Conservation (phyloP, 148 eudicot genomes). For the Spergularia bocconei region DNA sequence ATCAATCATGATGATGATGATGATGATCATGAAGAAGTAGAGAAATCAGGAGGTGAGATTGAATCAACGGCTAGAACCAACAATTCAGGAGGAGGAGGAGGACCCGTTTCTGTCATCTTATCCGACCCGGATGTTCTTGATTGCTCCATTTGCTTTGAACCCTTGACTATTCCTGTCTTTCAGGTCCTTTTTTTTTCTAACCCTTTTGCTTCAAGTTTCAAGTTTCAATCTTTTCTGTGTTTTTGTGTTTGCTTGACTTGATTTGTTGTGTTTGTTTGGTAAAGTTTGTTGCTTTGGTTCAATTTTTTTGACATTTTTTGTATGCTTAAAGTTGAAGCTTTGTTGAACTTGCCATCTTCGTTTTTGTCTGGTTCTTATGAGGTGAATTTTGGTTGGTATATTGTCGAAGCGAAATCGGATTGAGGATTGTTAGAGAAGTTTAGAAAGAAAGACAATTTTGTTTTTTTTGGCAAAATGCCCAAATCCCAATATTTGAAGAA, state of each 20-base stretch:
- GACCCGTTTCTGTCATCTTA: constrained; percentile 40
- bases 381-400: neutral
- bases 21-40: neutral
- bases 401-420: neutral
- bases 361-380: neutral
- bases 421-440: neutral
- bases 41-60: neutral
- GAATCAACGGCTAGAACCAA: constrained; percentile 17
- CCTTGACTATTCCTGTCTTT: constrained; percentile 61
- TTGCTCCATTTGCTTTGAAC: constrained; percentile 62
- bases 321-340: neutral
- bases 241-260: neutral
- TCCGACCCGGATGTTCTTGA: constrained; percentile 85
- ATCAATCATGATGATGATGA: neutral
- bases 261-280: neutral
- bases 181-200: constrained; percentile 41
- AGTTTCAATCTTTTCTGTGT: constrained; percentile 6
- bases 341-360: neutral
- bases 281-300: neutral
- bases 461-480: neutral
- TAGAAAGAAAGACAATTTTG: neutral
- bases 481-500: neutral
- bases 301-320: neutral
- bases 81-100: constrained; percentile 20
- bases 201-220: neutral